Evolutionary conservation across 345 rosid species (phyloP), one percentile per base, ranked within the genome.

Genomic region (Hypericum perforatum): DNA sequence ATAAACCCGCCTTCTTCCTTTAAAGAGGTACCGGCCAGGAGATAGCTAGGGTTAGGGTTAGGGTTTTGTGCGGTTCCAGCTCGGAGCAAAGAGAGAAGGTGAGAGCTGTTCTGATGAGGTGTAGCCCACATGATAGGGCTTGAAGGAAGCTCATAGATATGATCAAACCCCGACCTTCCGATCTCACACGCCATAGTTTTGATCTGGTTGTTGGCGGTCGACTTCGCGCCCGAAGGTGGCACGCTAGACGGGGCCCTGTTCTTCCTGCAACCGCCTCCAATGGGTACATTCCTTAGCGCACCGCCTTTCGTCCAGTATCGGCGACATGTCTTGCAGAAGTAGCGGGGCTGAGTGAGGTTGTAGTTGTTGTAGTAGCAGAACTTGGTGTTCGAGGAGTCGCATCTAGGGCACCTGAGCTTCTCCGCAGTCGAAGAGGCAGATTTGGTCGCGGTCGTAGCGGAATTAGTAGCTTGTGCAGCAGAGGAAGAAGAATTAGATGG

Each of bases 301-400:
- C 92, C 92, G 1, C 92, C 92, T 65, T 81, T 84, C 11, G 92
- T 84, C 92, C 92, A 84, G 62, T 84, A 84, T 0, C 92, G 81
- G 43, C 92, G 92, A 44, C 92, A 84, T 11, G 87, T 80, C 82
- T 84, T 84, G 76, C 92, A 84, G 64, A 84, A 84, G 66, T 84
- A 85, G 49, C 92, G 87, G 22, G 92, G 92, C 76, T 84, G 92
- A 10, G 87, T 84, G 53, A 84, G 87, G 40, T 84, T 84, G 57
- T 84, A 84, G 71, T 84, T 84, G 81, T 83, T 83, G 72, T 80
- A 83, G 73, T 83, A 83, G 58, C 91, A 83, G 66, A 83, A 83
- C 72, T 84, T 84, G 38, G 92, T 84, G 77, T 84, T 84, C 0
- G 85, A 52, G 29, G 92, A 84, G 59, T 81, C 82, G 42, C 92